Conservation (phyloP, 768 basidiomycete species). For the Lepiota venenata region DNA sequence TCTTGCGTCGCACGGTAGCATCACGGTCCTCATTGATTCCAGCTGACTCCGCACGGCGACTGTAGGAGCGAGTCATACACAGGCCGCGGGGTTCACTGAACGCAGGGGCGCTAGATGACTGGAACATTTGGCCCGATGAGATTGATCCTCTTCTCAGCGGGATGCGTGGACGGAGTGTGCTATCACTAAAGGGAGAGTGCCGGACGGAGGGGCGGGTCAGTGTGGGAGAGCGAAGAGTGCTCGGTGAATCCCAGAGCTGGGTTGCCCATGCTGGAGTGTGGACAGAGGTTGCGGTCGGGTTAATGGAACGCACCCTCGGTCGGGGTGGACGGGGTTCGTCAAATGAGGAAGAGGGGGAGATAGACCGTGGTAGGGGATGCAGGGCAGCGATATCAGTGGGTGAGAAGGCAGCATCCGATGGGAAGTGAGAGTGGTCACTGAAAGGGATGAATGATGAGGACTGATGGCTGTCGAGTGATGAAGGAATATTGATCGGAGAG, state of each 20-base stretch:
- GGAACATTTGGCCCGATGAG: slow-evolving; percentile 55
- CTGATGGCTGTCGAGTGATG: slow-evolving; percentile 36
- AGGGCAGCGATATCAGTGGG: slow-evolving; percentile 59
- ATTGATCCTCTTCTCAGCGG: slow-evolving; percentile 44
- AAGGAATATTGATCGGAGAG: slow-evolving; percentile 64
- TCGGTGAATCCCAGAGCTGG: slow-evolving; percentile 54
- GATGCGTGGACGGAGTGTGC: slow-evolving; percentile 36
- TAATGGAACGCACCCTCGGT: slow-evolving; percentile 50
- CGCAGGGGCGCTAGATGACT: slow-evolving; percentile 70
- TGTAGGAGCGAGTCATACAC: slow-evolving; percentile 55
- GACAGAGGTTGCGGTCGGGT: slow-evolving; percentile 58
- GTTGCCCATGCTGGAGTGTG: slow-evolving; percentile 63
- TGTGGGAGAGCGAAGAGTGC: slow-evolving; percentile 41
- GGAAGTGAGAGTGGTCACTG: slow-evolving; percentile 41
- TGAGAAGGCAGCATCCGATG: slow-evolving; percentile 47
- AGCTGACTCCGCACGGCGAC: slow-evolving; percentile 61
- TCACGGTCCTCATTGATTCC: slow-evolving; percentile 53
- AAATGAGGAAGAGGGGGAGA: slow-evolving; percentile 53
- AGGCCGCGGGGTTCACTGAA: slow-evolving; percentile 44
- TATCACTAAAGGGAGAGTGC: slow-evolving; percentile 45
- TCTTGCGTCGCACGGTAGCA: slow-evolving; percentile 70
- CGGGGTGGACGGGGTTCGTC: slow-evolving; percentile 41
- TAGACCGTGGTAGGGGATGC: slow-evolving; percentile 59
- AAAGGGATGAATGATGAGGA: slow-evolving; percentile 48
- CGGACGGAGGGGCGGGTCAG: slow-evolving; percentile 40